Conservation (phyloP, 176 grass and related monocot genomes). For the Alloteropsis semialata region DNA sequence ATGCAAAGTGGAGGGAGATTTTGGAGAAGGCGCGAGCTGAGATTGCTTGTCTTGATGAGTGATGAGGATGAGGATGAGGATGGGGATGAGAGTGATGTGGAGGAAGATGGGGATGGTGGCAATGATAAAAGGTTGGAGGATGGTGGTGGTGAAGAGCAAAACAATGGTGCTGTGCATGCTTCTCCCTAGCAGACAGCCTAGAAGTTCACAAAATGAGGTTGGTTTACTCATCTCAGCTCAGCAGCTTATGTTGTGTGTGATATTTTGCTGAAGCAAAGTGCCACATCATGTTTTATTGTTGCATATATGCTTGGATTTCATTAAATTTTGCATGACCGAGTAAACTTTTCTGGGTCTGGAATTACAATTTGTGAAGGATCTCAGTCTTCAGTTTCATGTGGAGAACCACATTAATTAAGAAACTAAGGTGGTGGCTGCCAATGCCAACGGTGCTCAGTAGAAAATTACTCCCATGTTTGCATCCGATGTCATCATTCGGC, state of each 20-base stretch:
- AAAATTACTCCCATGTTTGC: neutral
- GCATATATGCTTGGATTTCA: neutral
- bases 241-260: neutral
- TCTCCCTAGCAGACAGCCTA: conserved; percentile 36
- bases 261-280: neutral
- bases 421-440: neutral
- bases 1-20: conserved; percentile 68
- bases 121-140: conserved; percentile 21
- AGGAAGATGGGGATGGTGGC: conserved; percentile 28
- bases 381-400: conserved; percentile 1
- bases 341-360: neutral
- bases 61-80: conserved; percentile 44
- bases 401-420: conserved; percentile 8
- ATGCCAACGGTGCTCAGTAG: neutral
- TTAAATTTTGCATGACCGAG: neutral
- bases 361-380: neutral
- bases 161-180: conserved; percentile 26
- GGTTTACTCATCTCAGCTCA: conserved; percentile 20
- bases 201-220: conserved; percentile 58
- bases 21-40: conserved; percentile 63
- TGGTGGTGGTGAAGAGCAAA: conserved; percentile 24
- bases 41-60: conserved; percentile 49
- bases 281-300: neutral
- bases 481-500: neutral
- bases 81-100: conserved; percentile 13